phyloP scores from a whole-genome alignment of 257 asterid genomes.

The Solanum tarijense region DNA sequence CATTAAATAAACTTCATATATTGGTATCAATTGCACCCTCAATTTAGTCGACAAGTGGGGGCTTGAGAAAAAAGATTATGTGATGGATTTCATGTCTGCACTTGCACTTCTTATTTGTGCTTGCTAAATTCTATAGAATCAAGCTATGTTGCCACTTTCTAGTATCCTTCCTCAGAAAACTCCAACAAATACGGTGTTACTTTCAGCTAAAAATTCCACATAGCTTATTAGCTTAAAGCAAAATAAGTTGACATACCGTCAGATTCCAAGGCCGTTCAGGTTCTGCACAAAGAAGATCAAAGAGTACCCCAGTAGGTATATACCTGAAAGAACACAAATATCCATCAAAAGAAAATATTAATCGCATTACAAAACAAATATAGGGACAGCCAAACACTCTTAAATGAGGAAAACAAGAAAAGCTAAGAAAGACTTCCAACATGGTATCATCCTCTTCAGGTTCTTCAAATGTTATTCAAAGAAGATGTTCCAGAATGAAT shows the following conservation, averaged over 20 bases:
- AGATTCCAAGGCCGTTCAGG: slow-evolving; percentile 98
- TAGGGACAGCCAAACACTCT: not conserved
- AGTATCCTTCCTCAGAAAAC: not conserved
- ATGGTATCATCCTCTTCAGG: not conserved
- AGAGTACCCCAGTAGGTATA: slow-evolving; percentile 86
- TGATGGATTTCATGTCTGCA: not conserved
- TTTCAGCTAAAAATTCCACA: not conserved
- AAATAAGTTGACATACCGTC: slow-evolving; percentile 35
- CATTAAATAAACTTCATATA: not conserved
- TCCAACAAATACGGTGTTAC: not conserved
- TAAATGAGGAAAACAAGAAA: not conserved
- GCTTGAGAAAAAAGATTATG: not conserved
- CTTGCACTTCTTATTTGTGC: slow-evolving; percentile 3
- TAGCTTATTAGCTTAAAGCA: not conserved
- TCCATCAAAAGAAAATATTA: slow-evolving; percentile 4
- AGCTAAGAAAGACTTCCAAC: not conserved
- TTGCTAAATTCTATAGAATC: not conserved
- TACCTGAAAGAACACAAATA: slow-evolving; percentile 46
- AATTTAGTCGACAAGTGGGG: not conserved
- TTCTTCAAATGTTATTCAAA: not conserved
- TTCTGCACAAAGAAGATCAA: slow-evolving; percentile 91
- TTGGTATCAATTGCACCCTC: not conserved
- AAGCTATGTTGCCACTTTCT: not conserved
- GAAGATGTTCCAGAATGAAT: not conserved
- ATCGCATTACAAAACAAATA: not conserved